A percentile compares a stretch with the other conserved stretches of the same genome.
These are phyloP conservation scores for Pecoramyces ruminantium DNA, from an alignment of 192 early-diverging fungal species.

Conservation along the genomic window DNA sequence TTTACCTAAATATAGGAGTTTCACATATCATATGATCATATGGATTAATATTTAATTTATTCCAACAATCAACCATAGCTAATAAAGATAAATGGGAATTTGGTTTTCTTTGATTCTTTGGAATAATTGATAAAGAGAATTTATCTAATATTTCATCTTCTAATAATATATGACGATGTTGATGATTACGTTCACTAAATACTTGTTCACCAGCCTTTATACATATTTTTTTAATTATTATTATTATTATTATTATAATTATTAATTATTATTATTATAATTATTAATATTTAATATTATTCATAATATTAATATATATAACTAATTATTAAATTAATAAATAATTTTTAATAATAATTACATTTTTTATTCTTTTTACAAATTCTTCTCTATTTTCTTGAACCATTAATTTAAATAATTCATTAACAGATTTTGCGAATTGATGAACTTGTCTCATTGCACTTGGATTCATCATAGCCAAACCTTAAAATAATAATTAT, in stretches of 20 bases:
- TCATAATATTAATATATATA: too few species aligned
- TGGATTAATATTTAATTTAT: conserved; percentile 61
- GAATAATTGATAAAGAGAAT: conserved; percentile 63
- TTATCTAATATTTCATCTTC: conserved; percentile 69
- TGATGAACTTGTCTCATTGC: conserved; percentile 72
- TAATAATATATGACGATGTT: conserved; percentile 50
- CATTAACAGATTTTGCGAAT: conserved; percentile 73
- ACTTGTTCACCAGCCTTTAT: conserved; percentile 63
- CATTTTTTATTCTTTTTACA: conserved; percentile 38
- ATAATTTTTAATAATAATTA: conserved; percentile 11
- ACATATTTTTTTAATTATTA: too few species aligned
- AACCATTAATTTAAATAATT: conserved; percentile 91
- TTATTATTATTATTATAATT: too few species aligned
- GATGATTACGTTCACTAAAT: conserved; percentile 48
- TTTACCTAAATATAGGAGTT: conserved; percentile 63
- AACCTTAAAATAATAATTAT: conserved; percentile 35
- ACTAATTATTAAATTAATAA: too few species aligned
- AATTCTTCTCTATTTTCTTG: conserved; percentile 68
- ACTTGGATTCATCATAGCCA: conserved; percentile 83
- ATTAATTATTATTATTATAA: too few species aligned
- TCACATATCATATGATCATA: conserved; percentile 92
- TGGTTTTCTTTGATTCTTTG: conserved; percentile 16
- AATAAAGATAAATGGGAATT: conserved; percentile 91
- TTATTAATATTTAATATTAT: too few species aligned
- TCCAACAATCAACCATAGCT: conserved; percentile 91